These are phyloP conservation scores for Alisma plantagoaquatica DNA, from an alignment of 106 monocot genomes.

Conservation along the genomic window DNA sequence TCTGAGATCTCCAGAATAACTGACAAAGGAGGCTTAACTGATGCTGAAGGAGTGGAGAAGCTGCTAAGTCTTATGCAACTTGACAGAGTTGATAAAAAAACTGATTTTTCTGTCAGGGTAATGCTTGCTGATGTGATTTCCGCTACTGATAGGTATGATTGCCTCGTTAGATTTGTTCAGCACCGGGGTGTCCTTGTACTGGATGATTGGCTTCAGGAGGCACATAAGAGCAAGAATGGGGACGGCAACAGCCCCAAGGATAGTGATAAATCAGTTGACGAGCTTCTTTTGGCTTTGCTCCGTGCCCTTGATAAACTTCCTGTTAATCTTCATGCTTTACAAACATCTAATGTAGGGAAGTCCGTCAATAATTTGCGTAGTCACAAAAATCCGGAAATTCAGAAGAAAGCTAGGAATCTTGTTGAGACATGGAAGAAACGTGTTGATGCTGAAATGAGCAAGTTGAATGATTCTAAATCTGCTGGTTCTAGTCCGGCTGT, in stretches of 20 bases:
- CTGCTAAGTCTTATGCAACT: conserved; percentile 74
- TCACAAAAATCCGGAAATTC: conserved; percentile 80
- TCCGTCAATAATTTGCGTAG: conserved; percentile 81
- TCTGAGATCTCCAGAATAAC: conserved; percentile 70
- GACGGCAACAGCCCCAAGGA: conserved; percentile 61
- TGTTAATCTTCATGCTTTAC: conserved; percentile 77
- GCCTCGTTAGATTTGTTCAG: conserved; percentile 67
- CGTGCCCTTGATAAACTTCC: conserved; percentile 85
- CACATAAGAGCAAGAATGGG: conserved; percentile 66
- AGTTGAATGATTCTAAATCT: conserved; percentile 52
- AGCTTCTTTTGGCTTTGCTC: conserved; percentile 65
- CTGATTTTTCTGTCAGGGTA: conserved; percentile 58
- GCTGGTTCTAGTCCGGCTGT: conserved; percentile 25
- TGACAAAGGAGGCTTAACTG: conserved; percentile 69
- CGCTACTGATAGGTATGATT: conserved; percentile 76
- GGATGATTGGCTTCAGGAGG: conserved; percentile 92
- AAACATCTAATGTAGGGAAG: conserved; percentile 73
- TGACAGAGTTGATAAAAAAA: conserved; percentile 63
- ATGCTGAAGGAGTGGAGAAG: conserved; percentile 66
- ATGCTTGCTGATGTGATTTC: conserved; percentile 88
- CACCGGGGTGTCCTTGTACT: conserved; percentile 57
- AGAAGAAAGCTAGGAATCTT: conserved; percentile 79
- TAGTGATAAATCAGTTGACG: conserved; percentile 64
- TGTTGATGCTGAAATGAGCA: conserved; percentile 73
- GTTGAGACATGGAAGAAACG: conserved; percentile 95